These are phyloP conservation scores for Candida coleopterorum DNA, from an alignment of 805 yeast genomes.

Conservation along the genomic window DNA sequence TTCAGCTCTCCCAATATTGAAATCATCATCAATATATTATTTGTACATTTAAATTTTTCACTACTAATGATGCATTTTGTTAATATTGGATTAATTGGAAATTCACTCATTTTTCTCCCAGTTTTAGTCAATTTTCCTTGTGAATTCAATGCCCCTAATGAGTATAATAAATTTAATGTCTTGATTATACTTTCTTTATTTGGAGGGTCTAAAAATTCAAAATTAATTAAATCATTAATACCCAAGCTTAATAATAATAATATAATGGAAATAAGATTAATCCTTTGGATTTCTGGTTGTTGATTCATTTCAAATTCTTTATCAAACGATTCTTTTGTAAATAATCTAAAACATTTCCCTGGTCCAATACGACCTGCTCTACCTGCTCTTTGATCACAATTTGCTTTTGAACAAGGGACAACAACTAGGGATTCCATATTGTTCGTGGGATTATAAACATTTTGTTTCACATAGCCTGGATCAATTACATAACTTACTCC, in stretches of 20 bases:
- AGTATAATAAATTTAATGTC: slow-evolving; percentile 77
- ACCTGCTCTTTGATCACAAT: slow-evolving; percentile 45
- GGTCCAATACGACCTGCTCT: slow-evolving; percentile 47
- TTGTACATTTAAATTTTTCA: slow-evolving; percentile 53
- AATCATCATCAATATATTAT: slow-evolving; percentile 67
- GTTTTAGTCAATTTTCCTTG: slow-evolving; percentile 70
- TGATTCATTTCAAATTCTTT: slow-evolving; percentile 76
- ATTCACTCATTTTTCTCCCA: slow-evolving; percentile 85
- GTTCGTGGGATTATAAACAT: slow-evolving; percentile 35
- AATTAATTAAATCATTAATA: slow-evolving; percentile 70
- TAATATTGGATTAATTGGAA: slow-evolving; percentile 88
- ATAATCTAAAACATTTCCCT: slow-evolving; percentile 63
- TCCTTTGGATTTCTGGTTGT: slow-evolving; percentile 88
- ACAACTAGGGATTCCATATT: slow-evolving; percentile 45
- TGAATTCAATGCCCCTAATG: slow-evolving; percentile 80
- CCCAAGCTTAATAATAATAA: slow-evolving; percentile 78
- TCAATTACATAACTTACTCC: slow-evolving; percentile 41
- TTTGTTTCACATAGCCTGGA: slow-evolving; percentile 43
- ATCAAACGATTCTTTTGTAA: slow-evolving; percentile 75
- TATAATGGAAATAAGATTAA: slow-evolving; percentile 73
- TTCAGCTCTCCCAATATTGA: slow-evolving; percentile 82
- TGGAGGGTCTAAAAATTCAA: slow-evolving; percentile 93
- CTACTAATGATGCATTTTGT: slow-evolving; percentile 72
- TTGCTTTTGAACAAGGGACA: slow-evolving; percentile 42
- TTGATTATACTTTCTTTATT: slow-evolving; percentile 64